These are phyloP conservation scores for Aquanectria penicillioides DNA, from an alignment of 2,329 filamentous ascomycete genomes.

Conservation along the genomic window DNA sequence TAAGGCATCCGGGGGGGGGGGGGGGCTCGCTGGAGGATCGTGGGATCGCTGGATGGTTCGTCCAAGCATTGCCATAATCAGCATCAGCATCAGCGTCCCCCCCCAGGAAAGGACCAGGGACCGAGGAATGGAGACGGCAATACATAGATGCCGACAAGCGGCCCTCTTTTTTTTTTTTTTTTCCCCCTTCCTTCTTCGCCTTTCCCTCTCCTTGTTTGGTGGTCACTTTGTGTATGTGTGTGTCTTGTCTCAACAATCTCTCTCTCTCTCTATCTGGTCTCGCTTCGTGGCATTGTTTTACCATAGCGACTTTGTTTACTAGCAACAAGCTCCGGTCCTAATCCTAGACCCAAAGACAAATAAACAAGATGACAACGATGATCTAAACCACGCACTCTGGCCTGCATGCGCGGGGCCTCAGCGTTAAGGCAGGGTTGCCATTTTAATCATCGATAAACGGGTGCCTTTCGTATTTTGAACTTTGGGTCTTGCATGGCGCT, in stretches of 20 bases:
- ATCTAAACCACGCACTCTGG: conserved; percentile 1
- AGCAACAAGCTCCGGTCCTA: too few species aligned
- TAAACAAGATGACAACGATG: conserved; percentile 1
- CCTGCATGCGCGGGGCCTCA: conserved; percentile 21
- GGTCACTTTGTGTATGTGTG: background rate
- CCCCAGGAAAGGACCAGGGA: too few species aligned
- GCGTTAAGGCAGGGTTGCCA: conserved; percentile 25
- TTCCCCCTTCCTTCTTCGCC: background rate
- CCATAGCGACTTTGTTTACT: background rate
- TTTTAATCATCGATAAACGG: conserved; percentile 6
- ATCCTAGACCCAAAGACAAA: background rate
- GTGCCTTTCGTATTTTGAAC: conserved; percentile 23
- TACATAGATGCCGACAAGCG: too few species aligned
- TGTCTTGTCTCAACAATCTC: conserved; percentile 14
- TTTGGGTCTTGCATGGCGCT: conserved; percentile 38
- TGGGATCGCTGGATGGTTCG: conserved; percentile 2
- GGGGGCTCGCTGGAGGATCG: too few species aligned
- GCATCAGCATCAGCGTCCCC: too few species aligned
- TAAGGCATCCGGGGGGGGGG: background rate
- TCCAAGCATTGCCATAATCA: background rate
- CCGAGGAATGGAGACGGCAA: too few species aligned
- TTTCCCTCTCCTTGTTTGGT: background rate
- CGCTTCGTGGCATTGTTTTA: too few species aligned
- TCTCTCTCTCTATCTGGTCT: conserved; percentile 5
- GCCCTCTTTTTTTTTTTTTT: background rate